A percentile compares a stretch with the other conserved stretches of the same genome.
phyloP scores from a whole-genome alignment of 176 grass and related monocot species.

The Poa pratensis region DNA sequence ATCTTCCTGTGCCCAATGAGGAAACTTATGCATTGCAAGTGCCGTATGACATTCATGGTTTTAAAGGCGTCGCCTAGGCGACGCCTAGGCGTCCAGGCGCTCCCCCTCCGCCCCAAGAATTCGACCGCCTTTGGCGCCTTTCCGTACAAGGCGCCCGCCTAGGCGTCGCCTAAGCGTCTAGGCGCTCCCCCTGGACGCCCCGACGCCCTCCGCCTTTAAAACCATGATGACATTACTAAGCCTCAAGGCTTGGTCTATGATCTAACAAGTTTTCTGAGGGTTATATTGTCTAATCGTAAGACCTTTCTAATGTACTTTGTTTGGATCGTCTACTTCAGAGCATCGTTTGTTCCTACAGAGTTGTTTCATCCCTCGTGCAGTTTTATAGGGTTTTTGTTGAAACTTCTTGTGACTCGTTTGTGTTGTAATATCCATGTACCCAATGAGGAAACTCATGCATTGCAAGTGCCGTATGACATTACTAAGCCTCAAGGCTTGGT shows the following conservation, averaged over 20 bases:
- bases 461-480: constrained; percentile 39
- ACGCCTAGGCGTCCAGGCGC: too few relatives aligned
- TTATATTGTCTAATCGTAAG: too few relatives aligned
- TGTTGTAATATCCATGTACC: constrained; percentile 5
- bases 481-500: neutral
- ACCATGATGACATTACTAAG: constrained; percentile 28
- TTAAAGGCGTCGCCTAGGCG: too few relatives aligned
- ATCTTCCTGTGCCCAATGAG: constrained; percentile 9
- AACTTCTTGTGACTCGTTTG: constrained; percentile 1
- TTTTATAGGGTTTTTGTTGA: neutral
- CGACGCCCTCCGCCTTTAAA: too few relatives aligned
- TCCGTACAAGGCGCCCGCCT: too few relatives aligned
- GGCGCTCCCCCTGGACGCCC: too few relatives aligned
- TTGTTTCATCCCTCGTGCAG: neutral
- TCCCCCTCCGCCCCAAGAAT: too few relatives aligned
- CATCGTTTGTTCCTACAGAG: constrained; percentile 13
- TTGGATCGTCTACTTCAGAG: neutral
- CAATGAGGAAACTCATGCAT: constrained; percentile 22
- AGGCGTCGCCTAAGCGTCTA: too few relatives aligned
- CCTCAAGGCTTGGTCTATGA: constrained; percentile 18
- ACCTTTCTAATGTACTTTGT: neutral
- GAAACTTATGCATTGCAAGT: constrained; percentile 37
- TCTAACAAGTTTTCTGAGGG: constrained; percentile 27
- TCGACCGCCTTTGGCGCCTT: too few relatives aligned
- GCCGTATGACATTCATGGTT: constrained; percentile 36